These are phyloP conservation scores for Dothidotthia symphoricarpi DNA, from an alignment of 2,329 filamentous ascomycete genomes.

Conservation along the genomic window DNA sequence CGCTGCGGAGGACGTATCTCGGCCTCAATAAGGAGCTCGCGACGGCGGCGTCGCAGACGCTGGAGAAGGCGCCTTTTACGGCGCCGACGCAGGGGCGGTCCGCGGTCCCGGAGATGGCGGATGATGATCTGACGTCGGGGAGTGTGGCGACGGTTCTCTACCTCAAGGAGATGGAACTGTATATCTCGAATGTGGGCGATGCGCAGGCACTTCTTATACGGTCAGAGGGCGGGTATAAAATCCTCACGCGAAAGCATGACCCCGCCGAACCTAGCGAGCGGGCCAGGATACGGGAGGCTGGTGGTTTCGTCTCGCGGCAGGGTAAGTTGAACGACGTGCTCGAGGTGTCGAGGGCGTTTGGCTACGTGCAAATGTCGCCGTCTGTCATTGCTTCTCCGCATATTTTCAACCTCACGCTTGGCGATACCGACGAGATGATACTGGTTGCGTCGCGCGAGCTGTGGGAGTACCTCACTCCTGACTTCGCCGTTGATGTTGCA, in stretches of 20 bases:
- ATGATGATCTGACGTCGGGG: slow-evolving; percentile 86
- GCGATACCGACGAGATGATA: slow-evolving; percentile 90
- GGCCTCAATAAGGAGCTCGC: slow-evolving; percentile 92
- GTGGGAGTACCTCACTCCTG: slow-evolving; percentile 90
- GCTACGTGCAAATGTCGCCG: slow-evolving; percentile 89
- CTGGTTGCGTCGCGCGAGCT: slow-evolving; percentile 87
- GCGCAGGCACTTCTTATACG: slow-evolving; percentile 94
- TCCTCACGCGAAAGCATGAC: slow-evolving; percentile 88
- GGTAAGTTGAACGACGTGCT: slow-evolving; percentile 90
- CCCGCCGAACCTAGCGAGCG: slow-evolving; percentile 83
- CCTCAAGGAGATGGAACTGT: slow-evolving; percentile 83
- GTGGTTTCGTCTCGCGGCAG: slow-evolving; percentile 92
- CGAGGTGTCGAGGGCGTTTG: slow-evolving; percentile 90
- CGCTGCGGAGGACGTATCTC: slow-evolving; percentile 81
- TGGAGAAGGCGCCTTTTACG: slow-evolving; percentile 60
- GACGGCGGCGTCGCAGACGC: slow-evolving; percentile 74
- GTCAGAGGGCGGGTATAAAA: slow-evolving; percentile 77
- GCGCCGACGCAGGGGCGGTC: slow-evolving; percentile 59
- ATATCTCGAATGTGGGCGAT: slow-evolving; percentile 92
- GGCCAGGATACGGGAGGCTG: slow-evolving; percentile 86
- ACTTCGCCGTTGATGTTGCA: slow-evolving; percentile 88
- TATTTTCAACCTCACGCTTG: slow-evolving; percentile 72
- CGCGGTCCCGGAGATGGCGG: slow-evolving; percentile 74
- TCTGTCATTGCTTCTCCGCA: slow-evolving; percentile 89
- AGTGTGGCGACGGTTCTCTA: slow-evolving; percentile 92